phyloP scores from a whole-genome alignment of 2,329 filamentous ascomycete species.

The Boeremia exigua region DNA sequence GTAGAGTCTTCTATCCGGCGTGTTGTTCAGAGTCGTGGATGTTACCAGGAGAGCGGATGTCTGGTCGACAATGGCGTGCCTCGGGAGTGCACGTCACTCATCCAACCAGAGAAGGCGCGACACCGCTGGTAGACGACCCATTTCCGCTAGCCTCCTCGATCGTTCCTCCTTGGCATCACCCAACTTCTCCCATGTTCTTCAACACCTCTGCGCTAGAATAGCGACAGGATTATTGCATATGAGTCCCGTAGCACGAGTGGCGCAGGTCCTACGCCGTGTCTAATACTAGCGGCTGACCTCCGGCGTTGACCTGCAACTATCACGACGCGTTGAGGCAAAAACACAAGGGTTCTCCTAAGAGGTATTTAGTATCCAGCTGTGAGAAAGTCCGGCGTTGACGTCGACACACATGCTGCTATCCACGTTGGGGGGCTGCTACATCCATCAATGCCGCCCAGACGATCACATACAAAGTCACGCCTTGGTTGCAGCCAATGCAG shows the following conservation, averaged over 20 bases:
- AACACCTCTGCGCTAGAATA: no score
- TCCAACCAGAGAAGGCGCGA: neutral
- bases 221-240: no score
- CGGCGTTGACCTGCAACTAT: neutral
- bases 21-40: neutral
- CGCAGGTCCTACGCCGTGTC: no score
- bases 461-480: constrained; percentile 20
- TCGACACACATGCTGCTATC: neutral
- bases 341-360: neutral
- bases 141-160: neutral
- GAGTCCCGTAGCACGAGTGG: no score
- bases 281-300: no score
- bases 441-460: constrained; percentile 18
- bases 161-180: neutral
- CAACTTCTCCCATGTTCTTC: no score
- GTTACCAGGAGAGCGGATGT: constrained; percentile 11
- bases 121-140: neutral
- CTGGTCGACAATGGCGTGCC: constrained; percentile 5
- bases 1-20: neutral
- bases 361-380: no score
- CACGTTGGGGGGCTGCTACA: neutral
- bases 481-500: constrained; percentile 22
- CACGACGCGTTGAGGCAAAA: neutral
- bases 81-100: constrained; percentile 14
- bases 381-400: neutral